Base-by-base conservation (phyloP, 345 rosid species). In the Excoecaria cochinchinensis region DNA sequence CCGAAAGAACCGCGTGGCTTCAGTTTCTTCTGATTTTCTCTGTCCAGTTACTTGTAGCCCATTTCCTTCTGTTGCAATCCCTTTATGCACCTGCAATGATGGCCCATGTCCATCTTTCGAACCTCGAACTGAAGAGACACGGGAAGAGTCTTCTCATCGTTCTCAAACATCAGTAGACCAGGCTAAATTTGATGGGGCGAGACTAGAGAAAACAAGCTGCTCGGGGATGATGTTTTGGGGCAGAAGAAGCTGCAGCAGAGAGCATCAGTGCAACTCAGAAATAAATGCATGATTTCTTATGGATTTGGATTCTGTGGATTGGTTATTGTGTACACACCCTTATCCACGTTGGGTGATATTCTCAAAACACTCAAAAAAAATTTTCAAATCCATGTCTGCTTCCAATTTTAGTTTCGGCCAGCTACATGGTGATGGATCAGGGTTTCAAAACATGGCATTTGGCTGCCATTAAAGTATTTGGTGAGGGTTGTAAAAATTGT, bases 161-260 rank as follows among this genome's bases (percentile, higher is more conserved):
- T 61, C 89, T 11, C 93, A 89, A 21, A 56, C 75, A 38, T 57
- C 87, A 38, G 79, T 76, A 13, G 97, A 87, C 58, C 92, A 86
- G 77, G 94, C 90, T 73, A 95, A 91, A 83, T 67, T 83, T 62
- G 97, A 87, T 76, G 97, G 91, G 78, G 81, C 92, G 2, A 83
- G 97, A 74, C 84, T 87, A 77, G 99, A 87, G 80, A 93, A 91
- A 78, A 89, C 97, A 46, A 93, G 85, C 16, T 96, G 99, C 69
- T 90, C 99, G 25, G 92, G 90, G 77, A 90, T 95, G 97, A 90
- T 96, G 97, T 93, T 96, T 53, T 96, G 99, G 99, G 92, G 98
- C 74, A 86, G 97, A 83, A 90, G 99, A 85, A 95, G 98, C 89
- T 93, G 98, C 83, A 95, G 94, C 84, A 86, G 99, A 85, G 99